phyloP scores from a whole-genome alignment of 2,329 filamentous ascomycete genomes.

The Fusarium subtropicale region DNA sequence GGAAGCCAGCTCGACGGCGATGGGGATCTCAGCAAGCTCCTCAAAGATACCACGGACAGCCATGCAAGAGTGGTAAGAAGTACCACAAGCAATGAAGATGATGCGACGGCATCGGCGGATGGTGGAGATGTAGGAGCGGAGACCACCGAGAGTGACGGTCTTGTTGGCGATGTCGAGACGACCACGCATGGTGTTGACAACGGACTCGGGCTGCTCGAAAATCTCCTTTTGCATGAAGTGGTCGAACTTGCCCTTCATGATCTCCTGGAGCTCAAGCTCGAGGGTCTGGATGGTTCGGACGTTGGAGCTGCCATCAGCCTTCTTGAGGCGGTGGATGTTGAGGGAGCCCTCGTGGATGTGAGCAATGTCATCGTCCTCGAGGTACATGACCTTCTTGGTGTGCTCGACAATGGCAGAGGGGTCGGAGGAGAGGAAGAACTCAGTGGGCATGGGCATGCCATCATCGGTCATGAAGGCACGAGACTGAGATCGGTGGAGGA shows the following conservation, averaged over 20 bases:
- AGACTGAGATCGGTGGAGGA: slow-evolving; percentile 97
- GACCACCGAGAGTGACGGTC: slow-evolving; percentile 92
- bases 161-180: slow-evolving; percentile 94
- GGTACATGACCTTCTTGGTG: slow-evolving; percentile 99
- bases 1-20: slow-evolving; percentile 94
- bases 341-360: slow-evolving; percentile 99
- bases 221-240: slow-evolving; percentile 99
- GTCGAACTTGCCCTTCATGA: slow-evolving; percentile 99
- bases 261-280: slow-evolving; percentile 98
- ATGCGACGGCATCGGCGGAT: slow-evolving; percentile 97
- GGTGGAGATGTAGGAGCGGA: slow-evolving; percentile 95
- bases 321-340: slow-evolving; percentile 98
- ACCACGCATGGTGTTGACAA: slow-evolving; percentile 99
- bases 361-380: slow-evolving; percentile 99
- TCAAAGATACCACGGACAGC: slow-evolving; percentile 98
- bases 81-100: slow-evolving; percentile 99
- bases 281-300: slow-evolving; percentile 98
- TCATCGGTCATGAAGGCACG: slow-evolving; percentile 99
- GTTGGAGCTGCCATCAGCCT: slow-evolving; percentile 96
- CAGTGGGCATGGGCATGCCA: slow-evolving; percentile 95
- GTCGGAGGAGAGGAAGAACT: slow-evolving; percentile 99
- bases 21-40: slow-evolving; percentile 97
- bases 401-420: slow-evolving; percentile 98
- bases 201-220: slow-evolving; percentile 99
- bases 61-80: slow-evolving; percentile 99